These are phyloP conservation scores for Salix viminalis DNA, from an alignment of 345 rosid species.

Conservation along the genomic window DNA sequence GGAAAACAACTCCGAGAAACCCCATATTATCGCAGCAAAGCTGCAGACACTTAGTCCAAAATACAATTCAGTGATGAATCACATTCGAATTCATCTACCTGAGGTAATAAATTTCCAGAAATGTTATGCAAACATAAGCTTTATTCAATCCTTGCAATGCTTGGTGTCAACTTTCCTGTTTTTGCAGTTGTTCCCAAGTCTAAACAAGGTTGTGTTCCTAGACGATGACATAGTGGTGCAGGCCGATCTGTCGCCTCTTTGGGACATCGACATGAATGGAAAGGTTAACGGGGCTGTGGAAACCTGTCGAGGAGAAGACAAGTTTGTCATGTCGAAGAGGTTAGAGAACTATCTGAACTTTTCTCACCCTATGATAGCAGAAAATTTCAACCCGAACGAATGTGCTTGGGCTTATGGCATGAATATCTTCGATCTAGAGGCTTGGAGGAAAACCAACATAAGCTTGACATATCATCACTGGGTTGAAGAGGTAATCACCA, in stretches of 20 bases:
- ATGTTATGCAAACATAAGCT: too few relatives aligned
- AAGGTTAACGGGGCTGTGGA: slow-evolving; percentile 95
- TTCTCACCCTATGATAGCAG: slow-evolving; percentile 66
- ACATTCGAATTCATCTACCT: slow-evolving; percentile 86
- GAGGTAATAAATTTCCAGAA: slow-evolving; percentile 45
- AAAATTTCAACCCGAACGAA: slow-evolving; percentile 62
- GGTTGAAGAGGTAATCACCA: slow-evolving; percentile 69
- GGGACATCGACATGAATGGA: slow-evolving; percentile 88
- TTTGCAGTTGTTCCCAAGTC: slow-evolving; percentile 81
- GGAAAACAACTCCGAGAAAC: slow-evolving; percentile 65
- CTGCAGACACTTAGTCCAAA: slow-evolving; percentile 93
- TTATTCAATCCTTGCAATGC: not conserved
- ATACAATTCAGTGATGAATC: slow-evolving; percentile 91
- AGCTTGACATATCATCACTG: slow-evolving; percentile 83
- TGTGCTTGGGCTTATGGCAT: slow-evolving; percentile 99
- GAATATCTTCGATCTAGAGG: slow-evolving; percentile 83
- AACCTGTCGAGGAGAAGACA: slow-evolving; percentile 78
- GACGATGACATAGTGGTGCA: slow-evolving; percentile 94
- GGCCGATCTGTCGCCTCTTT: slow-evolving; percentile 83
- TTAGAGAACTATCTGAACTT: slow-evolving; percentile 87
- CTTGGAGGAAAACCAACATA: slow-evolving; percentile 90
- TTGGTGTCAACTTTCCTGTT: not conserved
- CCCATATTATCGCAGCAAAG: slow-evolving; percentile 74
- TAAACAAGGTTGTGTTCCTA: slow-evolving; percentile 80
- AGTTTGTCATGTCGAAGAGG: slow-evolving; percentile 78